These are phyloP conservation scores for Cryptosporidium muris DNA, from an alignment of 169 alveolate species.

Conservation along the genomic window DNA sequence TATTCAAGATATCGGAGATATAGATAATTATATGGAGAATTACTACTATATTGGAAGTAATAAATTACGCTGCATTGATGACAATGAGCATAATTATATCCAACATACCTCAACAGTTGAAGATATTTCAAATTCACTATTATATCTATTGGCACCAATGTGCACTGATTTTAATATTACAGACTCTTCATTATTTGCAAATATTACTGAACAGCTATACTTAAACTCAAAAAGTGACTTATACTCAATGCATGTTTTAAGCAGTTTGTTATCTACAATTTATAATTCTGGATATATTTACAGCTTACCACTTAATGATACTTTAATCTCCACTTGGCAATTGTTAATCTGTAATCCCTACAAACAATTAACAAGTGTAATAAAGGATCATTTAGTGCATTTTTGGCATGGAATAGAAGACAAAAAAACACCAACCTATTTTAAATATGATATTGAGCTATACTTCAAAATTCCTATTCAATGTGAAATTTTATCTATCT, in stretches of 20 bases:
- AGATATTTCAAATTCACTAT: constrained; percentile 1
- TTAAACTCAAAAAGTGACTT: not conserved
- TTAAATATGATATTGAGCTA: not conserved
- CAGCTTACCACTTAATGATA: constrained; percentile 3
- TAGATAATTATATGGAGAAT: not conserved
- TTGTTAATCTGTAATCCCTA: constrained; percentile 25
- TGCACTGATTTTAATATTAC: constrained; percentile 56
- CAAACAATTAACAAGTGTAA: not conserved
- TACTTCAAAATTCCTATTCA: constrained; percentile 10
- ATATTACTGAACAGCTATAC: constrained; percentile 19
- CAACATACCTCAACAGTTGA: not conserved
- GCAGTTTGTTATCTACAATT: constrained; percentile 30
- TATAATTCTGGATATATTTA: constrained; percentile 35
- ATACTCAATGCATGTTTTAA: not conserved
- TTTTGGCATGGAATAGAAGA: not conserved
- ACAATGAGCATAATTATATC: not conserved
- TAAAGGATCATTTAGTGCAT: constrained; percentile 2
- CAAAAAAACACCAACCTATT: not conserved
- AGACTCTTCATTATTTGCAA: constrained; percentile 39
- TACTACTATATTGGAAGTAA: constrained; percentile 7
- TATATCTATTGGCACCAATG: constrained; percentile 29
- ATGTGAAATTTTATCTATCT: constrained; percentile 8
- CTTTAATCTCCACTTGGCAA: constrained; percentile 28
- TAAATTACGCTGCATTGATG: constrained; percentile 42
- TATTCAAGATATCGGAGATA: not conserved